phyloP scores from a whole-genome alignment of 306 rosid genomes.

The Senna tora region DNA sequence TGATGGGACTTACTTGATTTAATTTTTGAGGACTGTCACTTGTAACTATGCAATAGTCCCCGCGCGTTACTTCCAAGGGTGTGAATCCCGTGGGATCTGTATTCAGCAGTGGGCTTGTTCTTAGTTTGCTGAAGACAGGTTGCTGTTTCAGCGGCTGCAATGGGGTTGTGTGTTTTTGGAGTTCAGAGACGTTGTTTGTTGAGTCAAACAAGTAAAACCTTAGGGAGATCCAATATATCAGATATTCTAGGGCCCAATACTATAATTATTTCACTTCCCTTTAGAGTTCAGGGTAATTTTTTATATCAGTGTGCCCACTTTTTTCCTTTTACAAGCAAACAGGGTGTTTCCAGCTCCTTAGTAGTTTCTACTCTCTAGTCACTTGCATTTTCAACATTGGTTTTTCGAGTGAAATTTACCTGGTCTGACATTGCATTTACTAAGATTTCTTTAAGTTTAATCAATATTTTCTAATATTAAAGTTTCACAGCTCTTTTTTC shows the following conservation, averaged over 20 bases:
- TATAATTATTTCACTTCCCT: not conserved
- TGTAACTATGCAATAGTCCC: not conserved
- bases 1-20: not conserved
- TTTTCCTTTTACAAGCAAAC: slow-evolving; percentile 21
- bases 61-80: not conserved
- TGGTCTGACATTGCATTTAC: not conserved
- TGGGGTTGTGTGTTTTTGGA: slow-evolving; percentile 6
- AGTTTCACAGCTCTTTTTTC: not conserved
- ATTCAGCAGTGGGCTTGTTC: not conserved
- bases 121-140: slow-evolving; percentile 9
- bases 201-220: not conserved
- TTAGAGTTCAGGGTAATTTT: not conserved
- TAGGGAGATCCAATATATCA: not conserved
- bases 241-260: not conserved
- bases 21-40: not conserved
- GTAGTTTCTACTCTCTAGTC: not conserved
- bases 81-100: not conserved
- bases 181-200: not conserved
- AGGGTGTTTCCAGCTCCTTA: not conserved
- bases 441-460: not conserved
- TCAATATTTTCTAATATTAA: not conserved
- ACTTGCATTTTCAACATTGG: not conserved
- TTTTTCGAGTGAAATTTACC: not conserved
- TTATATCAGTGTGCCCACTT: not conserved
- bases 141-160: slow-evolving; percentile 11